Evolutionary conservation across 805 yeast species (phyloP).

Genomic region (Cyberlindnera veronae): DNA sequence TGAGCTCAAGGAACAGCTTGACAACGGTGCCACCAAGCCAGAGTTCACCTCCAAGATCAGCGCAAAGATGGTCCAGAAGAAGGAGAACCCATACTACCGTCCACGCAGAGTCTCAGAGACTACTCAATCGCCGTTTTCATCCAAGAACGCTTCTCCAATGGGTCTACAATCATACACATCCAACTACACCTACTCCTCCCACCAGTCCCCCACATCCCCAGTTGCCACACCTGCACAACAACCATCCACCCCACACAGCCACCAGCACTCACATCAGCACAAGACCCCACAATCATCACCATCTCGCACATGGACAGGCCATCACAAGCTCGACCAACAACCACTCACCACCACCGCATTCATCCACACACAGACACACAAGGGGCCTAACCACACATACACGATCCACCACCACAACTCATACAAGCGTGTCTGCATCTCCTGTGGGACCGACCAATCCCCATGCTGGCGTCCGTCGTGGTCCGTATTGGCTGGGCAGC

Average conservation of each 20-base stretch:
- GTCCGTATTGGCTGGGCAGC: constrained; percentile 87
- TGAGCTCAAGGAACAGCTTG: constrained; percentile 26
- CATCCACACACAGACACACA: constrained; percentile 28
- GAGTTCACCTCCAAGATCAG: constrained; percentile 29
- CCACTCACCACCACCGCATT: constrained; percentile 19
- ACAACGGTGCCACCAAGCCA: constrained; percentile 24
- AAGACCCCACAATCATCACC: constrained; percentile 4
- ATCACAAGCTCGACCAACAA: constrained; percentile 15
- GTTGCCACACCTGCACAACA: neutral
- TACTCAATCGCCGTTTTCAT: constrained; percentile 14
- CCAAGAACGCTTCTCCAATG: constrained; percentile 6
- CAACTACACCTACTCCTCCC: constrained; percentile 14
- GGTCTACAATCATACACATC: neutral
- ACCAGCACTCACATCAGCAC: too few relatives aligned
- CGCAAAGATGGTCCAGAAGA: constrained; percentile 22
- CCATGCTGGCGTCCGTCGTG: constrained; percentile 99
- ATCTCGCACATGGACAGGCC: constrained; percentile 15
- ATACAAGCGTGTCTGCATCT: constrained; percentile 63
- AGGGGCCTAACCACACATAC: constrained; percentile 28
- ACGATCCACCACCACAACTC: constrained; percentile 28
- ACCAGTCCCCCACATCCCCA: constrained; percentile 7
- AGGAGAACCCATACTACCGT: constrained; percentile 9
- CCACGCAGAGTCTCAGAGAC: constrained; percentile 1
- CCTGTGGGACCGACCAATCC: constrained; percentile 86
- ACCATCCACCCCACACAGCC: constrained; percentile 8